Percentiles rank a stretch among this genome's conserved stretches.
Conservation (phyloP, 805 yeast genomes). For the Wickerhamiella australiensis region DNA sequence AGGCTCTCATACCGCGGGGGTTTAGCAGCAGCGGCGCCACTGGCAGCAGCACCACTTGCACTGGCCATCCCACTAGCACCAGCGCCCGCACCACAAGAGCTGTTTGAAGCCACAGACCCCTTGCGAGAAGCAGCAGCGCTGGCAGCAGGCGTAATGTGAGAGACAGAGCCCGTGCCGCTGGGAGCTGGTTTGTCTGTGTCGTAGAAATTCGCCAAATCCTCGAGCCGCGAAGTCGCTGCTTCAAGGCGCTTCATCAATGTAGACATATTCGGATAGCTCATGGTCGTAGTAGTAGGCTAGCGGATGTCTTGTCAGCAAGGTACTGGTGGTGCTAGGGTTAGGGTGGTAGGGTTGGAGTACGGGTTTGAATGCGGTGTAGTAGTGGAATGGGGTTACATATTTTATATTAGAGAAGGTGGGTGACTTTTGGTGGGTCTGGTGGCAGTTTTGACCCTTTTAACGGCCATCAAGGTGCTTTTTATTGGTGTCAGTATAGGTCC, state of each 20-base stretch:
- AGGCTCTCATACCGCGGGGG: conserved; percentile 1
- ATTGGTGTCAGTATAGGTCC: no score
- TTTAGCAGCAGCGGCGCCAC: neutral
- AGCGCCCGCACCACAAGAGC: neutral
- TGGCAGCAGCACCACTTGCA: neutral
- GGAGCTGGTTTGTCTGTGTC: conserved; percentile 3
- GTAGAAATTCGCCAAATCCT: conserved; percentile 61
- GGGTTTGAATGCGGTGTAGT: no score
- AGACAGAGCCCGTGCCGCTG: neutral
- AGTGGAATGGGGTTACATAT: no score
- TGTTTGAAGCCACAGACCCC: neutral
- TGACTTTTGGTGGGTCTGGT: no score
- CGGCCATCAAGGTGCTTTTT: no score
- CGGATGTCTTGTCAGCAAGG: neutral
- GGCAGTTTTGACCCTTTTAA: no score
- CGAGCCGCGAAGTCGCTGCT: conserved; percentile 86
- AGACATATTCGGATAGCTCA: conserved; percentile 74
- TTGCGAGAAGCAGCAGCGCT: neutral
- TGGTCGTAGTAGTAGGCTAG: neutral
- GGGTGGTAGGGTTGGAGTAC: no score
- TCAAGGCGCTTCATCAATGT: conserved; percentile 71
- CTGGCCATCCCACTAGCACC: neutral
- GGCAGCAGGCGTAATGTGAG: neutral
- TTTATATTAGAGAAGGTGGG: no score
- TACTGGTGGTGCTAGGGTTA: no score